Conservation (phyloP, 805 yeast genomes). For the Candida ovalis region DNA sequence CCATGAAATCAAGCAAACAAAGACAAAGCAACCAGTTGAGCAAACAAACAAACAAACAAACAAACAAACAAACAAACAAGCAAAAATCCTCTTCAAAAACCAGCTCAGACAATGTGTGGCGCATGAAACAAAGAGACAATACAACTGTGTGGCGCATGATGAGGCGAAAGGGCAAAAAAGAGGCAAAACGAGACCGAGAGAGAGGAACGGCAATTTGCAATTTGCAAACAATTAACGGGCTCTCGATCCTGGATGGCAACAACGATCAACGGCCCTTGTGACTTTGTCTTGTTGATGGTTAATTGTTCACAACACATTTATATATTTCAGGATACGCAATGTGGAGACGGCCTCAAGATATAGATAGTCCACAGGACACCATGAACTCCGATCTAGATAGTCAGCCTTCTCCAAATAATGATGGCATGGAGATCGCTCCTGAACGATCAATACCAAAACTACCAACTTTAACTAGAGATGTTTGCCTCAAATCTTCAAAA, state of each 20-base stretch:
- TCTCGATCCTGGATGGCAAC: no score
- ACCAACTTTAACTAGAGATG: conserved; percentile 26
- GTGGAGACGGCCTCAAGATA: background rate
- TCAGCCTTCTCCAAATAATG: background rate
- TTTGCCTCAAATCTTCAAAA: conserved; percentile 32
- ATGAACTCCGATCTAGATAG: background rate
- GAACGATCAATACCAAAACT: conserved; percentile 21
- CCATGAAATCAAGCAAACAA: no score
- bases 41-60: no score
- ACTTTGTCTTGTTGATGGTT: no score
- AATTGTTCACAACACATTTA: no score
- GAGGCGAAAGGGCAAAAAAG: background rate
- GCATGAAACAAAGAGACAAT: no score
- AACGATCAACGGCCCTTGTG: no score
- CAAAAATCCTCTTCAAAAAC: no score
- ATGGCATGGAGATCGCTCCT: conserved; percentile 17
- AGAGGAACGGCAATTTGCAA: no score
- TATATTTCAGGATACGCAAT: background rate
- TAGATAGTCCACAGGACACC: background rate
- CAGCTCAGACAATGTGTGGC: background rate
- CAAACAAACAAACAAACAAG: background rate
- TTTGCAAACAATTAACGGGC: no score
- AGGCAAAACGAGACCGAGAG: no score
- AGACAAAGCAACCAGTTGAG: no score
- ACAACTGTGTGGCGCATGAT: background rate